Evolutionary conservation across 768 basidiomycete genomes (phyloP), one percentile per base, ranked within the genome.

Genomic region (Termitomyces sp.): DNA sequence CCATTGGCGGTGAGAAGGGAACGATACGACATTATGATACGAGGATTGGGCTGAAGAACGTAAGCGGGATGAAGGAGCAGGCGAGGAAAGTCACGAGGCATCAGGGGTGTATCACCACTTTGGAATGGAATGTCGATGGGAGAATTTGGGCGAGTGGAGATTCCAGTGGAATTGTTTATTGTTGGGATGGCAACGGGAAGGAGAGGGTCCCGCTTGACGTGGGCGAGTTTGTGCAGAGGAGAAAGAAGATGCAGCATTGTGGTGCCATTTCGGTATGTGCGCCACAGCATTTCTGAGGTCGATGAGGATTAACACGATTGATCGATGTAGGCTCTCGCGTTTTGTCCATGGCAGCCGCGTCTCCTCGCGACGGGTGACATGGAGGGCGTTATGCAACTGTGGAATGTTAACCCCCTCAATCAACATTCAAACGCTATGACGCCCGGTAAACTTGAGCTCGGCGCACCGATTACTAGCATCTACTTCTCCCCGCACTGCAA

Each of bases 331-430:
- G 90, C 93, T 0, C 71, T 95, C 51, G 86, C 90, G 1, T 96
- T 93, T 85, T 92, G 87, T 58, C 90, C 93, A 0, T 95, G 93
- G 93, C 84, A 90, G 64, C 77, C 84, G 0, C 84, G 84, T 17
- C 73, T 92, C 3, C 80, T 95, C 43, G 90, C 90, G 0, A 82
- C 87, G 0, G 93, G 92, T 0, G 92, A 86, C 41, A 73, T 77
- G 2, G 74, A 77, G 12, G 80, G 81, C 24, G 74, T 75, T 1
- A 70, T 83, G 54, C 78, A 78, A 19, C 66, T 85, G 48, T 85
- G 82, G 83, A 79, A 77, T 60, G 61, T 81, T 64, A 67, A 76
- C 60, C 47, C 78, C 63, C 55, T 77, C 63, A 51, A 74, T 68
- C 21, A 74, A 30, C 73, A 77, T 45, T 59, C 73, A 63, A 72